Evolutionary conservation across 1,284 basidiomycete species (phyloP), one percentile per base, ranked within the genome.

Genomic region (Ganoderma sinense): DNA sequence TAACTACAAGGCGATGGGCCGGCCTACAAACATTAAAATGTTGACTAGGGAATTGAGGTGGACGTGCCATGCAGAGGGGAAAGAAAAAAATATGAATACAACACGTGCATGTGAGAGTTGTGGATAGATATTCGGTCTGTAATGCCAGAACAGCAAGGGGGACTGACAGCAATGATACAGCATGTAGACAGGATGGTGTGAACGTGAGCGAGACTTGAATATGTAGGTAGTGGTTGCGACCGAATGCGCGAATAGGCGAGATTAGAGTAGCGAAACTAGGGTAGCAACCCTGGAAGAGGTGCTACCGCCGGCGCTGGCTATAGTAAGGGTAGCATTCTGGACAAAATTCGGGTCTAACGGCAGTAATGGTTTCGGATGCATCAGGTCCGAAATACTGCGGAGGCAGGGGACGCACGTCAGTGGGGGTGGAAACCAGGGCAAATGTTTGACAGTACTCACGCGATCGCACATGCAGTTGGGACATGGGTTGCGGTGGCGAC

Each of bases 351-450:
- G 81, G 78, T 11, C 86, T 88, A 60, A 81, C 80, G 31, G 80
- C 75, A 0, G 86, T 88, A 69, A 92, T 83, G 0, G 82, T 88
- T 78, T 94, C 91, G 64, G 83, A 85, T 39, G 80, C 80, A 74
- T 94, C 92, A 5, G 92, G 92, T 29, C 91, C 91, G 73, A 86
- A 84, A 77, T 89, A 93, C 92, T 94, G 77, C 36, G 45, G 10
- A 13, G 18, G 7, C 13, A 48, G 31, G 39, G 39, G 60, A 62
- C 18, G 39, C n/a, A 69, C 31, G 63, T 64, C 55, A 70, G 66
- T 56, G 26, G 63, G 58, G 55, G 65, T 29, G 43, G 53, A 64
- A 67, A 43, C 51, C 66, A 59, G 67, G 67, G 62, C 78, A 33
- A 53, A 36, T 40, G 26, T 61, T 41, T 39, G 39, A 61, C 59